Evolutionary conservation across 257 asterid species (phyloP).

Genomic region (Penstemon barbatus): DNA sequence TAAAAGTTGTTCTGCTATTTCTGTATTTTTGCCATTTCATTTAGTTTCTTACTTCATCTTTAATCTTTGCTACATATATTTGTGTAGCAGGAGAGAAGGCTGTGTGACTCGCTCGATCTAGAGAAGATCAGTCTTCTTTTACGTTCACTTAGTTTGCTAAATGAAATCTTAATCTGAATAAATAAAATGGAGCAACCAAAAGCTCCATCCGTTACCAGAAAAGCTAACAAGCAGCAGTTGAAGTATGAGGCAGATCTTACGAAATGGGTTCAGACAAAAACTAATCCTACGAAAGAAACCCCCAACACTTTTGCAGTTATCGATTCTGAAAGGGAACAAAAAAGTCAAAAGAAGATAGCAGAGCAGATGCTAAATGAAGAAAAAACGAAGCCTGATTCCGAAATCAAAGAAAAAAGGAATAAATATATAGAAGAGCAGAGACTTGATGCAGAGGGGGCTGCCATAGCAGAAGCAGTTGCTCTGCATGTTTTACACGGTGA

Average conservation of each 20-base stretch:
- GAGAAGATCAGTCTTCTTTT: background rate
- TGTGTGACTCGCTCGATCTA: background rate
- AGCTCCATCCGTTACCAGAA: constrained; percentile 57
- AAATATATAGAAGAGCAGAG: too few relatives aligned
- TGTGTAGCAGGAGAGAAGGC: background rate
- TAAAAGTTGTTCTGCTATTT: background rate
- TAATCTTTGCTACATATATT: background rate
- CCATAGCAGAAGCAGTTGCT: too few relatives aligned
- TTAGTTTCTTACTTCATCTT: background rate
- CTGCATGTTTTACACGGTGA: too few relatives aligned
- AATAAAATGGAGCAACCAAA: constrained; percentile 70
- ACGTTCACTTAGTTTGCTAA: background rate
- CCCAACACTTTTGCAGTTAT: background rate
- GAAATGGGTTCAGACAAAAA: constrained; percentile 25
- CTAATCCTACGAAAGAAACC: background rate
- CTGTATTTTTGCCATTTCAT: background rate
- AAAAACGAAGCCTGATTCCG: background rate
- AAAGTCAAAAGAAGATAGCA: background rate
- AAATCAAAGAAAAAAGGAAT: too few relatives aligned
- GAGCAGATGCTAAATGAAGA: background rate
- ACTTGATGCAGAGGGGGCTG: too few relatives aligned
- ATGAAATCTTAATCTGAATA: background rate
- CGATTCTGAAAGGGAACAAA: background rate
- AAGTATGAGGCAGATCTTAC: constrained; percentile 90
- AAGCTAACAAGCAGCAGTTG: constrained; percentile 88